These are phyloP conservation scores for Lunasporangiospora selenospora DNA, from an alignment of 192 early-diverging fungal species.

Conservation along the genomic window DNA sequence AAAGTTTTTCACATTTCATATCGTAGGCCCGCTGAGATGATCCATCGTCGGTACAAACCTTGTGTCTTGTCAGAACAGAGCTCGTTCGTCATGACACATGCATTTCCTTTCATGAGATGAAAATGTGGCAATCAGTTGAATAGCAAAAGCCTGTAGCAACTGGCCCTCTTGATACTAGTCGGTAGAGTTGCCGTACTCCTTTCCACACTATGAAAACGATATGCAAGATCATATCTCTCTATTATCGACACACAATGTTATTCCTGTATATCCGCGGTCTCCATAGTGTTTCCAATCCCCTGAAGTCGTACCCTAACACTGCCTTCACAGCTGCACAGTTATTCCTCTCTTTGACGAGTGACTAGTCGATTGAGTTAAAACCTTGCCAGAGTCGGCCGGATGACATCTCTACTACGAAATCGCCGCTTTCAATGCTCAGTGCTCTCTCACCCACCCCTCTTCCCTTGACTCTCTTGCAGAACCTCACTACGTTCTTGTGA, in stretches of 20 bases:
- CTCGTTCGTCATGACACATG: neutral
- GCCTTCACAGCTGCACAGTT: neutral
- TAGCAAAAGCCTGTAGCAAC: neutral
- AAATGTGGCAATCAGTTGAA: neutral
- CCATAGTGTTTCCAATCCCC: neutral
- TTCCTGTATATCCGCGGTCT: neutral
- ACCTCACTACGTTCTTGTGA: too few species aligned
- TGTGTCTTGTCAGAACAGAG: too few species aligned
- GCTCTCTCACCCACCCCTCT: neutral
- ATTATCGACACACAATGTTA: neutral
- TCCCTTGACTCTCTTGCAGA: too few species aligned
- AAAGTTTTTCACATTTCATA: neutral
- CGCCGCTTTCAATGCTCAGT: neutral
- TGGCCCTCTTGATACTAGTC: neutral
- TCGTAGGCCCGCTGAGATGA: neutral
- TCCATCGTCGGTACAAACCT: constrained; percentile 1
- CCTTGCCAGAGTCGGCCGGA: neutral
- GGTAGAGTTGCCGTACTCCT: neutral
- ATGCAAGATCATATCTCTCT: neutral
- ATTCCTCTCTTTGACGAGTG: constrained; percentile 1
- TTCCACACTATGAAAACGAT: constrained; percentile 1
- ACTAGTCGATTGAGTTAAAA: constrained; percentile 1
- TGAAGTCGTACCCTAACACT: neutral
- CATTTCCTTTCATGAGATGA: neutral
- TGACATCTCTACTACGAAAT: too few species aligned